Percentiles rank a stretch among this genome's conserved stretches.
Conservation (phyloP, 1,284 basidiomycete species). For the Cystobasidium sp. region DNA sequence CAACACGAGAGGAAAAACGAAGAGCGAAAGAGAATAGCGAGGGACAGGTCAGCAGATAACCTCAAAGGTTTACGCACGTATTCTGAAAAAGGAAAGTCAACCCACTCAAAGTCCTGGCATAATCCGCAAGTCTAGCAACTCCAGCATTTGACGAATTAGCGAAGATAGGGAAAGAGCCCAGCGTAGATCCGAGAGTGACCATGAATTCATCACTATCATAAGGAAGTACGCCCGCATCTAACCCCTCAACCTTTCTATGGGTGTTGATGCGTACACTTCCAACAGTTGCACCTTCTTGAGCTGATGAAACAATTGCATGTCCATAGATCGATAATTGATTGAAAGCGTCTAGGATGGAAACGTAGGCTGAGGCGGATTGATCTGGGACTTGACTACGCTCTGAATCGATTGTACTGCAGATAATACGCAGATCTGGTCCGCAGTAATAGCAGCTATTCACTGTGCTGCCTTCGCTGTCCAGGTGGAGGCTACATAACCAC, state of each 20-base stretch:
- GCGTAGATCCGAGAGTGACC: conserved; percentile 31
- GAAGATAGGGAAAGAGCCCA: conserved; percentile 21
- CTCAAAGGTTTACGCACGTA: neutral
- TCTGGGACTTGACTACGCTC: conserved; percentile 40
- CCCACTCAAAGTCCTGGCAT: conserved; percentile 20
- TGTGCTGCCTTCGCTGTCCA: conserved; percentile 21
- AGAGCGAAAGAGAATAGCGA: neutral
- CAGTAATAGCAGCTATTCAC: conserved; percentile 45
- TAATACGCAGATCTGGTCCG: conserved; percentile 36
- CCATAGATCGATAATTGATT: conserved; percentile 8
- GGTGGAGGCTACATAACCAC: conserved; percentile 3
- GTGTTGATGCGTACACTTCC: conserved; percentile 32
- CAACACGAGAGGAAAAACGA: no score
- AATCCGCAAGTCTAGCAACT: conserved; percentile 13
- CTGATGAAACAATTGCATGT: conserved; percentile 23
- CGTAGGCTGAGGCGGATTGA: neutral
- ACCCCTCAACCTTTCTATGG: conserved; percentile 1
- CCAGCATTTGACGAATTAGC: conserved; percentile 27
- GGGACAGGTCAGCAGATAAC: neutral
- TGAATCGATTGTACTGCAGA: conserved; percentile 43
- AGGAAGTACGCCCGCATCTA: conserved; percentile 30
- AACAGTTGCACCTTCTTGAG: conserved; percentile 30
- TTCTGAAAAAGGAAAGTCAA: neutral
- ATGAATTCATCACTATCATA: conserved; percentile 9
- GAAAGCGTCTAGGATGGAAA: conserved; percentile 13